Base-by-base conservation (phyloP, 2,329 filamentous ascomycete genomes). In the Aspergillus ruber region DNA sequence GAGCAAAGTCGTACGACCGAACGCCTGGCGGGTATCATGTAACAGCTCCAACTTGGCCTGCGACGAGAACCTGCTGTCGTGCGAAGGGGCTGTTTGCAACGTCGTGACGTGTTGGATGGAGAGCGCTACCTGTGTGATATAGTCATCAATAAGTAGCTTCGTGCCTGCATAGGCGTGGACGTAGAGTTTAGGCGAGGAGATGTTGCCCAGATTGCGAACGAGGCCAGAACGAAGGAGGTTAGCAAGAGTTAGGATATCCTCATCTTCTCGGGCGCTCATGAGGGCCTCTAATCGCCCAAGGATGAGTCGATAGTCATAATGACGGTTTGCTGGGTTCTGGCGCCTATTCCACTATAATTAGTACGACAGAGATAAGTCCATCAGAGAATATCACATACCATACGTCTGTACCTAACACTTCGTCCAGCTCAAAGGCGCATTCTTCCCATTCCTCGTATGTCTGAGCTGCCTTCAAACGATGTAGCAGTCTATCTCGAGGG, bases 81-180 rank as follows among this genome's bases (percentile, higher is more conserved):
- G 63, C 66, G 58, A 70, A 0, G 76, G 73, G 15, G 74, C 75
- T 0, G 81, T 84, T 17, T 85, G 82, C 45, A 88, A 75, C 17
- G 73, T 72, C 23, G 83, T 84, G 33, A 96, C 84, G 60, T 90
- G 84, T 51, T 87, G 81, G 46, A 95, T 82, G 1, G 88, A 85
- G 49, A 86, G 80, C n/a, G 86, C 86, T 32, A 95, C 84, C 62
- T 91, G 84, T 1, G 84, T 83, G 52, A 95, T 84, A 62, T 96
- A 96, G 66, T 94, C 87, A 62, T 95, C 90, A 52, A 96, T 94
- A 42, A 95, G 72, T 45, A 87, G 80, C 65, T 96, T 96, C 1
- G 90, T 95, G 13, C 90, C 90, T 1, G 86, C 85, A 63, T 93
- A 93, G 10, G 88, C 86, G 49, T 85, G 80, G 59, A 90, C 90